Conservation (phyloP, 1,284 basidiomycete species). For the Heterobasidion occidentale region DNA sequence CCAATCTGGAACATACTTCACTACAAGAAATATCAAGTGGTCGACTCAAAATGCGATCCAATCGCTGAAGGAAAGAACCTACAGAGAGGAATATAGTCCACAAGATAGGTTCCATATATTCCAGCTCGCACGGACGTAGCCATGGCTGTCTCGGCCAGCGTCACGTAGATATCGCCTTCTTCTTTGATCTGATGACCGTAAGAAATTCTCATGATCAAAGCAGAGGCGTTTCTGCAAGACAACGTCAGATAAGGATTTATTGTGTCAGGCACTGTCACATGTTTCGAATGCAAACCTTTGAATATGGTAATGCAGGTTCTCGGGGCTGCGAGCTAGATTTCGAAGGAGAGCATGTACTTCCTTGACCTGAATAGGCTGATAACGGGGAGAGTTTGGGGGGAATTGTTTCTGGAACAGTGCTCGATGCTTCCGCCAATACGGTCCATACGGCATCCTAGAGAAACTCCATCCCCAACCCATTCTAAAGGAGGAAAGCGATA, state of each 20-base stretch:
- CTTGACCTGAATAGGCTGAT: background rate
- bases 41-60: background rate
- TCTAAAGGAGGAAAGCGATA: background rate
- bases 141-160: slow-evolving; percentile 15
- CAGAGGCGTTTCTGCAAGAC: background rate
- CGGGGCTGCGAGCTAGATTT: background rate
- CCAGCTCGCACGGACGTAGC: slow-evolving; percentile 14
- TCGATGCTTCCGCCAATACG: background rate
- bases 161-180: slow-evolving; percentile 14
- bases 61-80: background rate
- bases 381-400: background rate
- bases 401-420: background rate
- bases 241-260: background rate
- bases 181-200: slow-evolving; percentile 1
- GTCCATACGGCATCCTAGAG: background rate
- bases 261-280: background rate
- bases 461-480: background rate
- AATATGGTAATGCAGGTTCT: background rate
- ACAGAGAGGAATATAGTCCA: slow-evolving; percentile 19
- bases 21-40: slow-evolving; percentile 22
- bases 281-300: background rate
- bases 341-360: background rate
- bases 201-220: background rate
- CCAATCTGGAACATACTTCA: slow-evolving; percentile 54
- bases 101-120: slow-evolving; percentile 16